Conservation (phyloP, 352 stramenopile species). For the Phytopythium oedochilum region DNA sequence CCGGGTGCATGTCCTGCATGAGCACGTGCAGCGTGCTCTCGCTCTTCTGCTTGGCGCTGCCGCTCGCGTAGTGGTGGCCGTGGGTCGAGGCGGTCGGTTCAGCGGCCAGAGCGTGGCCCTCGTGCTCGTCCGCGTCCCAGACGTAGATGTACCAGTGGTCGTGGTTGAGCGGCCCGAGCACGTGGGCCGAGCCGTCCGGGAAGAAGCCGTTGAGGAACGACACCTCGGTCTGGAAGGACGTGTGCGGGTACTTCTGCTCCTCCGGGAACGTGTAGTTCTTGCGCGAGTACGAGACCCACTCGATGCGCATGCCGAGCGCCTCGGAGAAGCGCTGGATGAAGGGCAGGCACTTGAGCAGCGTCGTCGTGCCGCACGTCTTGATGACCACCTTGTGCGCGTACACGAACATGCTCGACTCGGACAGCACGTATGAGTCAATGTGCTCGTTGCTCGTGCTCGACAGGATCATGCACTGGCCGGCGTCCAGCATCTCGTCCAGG, state of each 20-base stretch:
- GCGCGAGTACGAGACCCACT: conserved; percentile 98
- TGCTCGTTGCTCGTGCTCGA: conserved; percentile 95
- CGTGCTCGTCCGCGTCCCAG: conserved; percentile 89
- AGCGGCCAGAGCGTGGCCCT: conserved; percentile 12
- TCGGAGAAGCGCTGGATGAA: conserved; percentile 82
- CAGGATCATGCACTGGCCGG: conserved; percentile 96
- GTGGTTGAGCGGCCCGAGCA: conserved; percentile 93
- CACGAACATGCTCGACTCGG: conserved; percentile 98
- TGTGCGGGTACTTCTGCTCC: conserved; percentile 97
- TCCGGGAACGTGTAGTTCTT: conserved; percentile 99
- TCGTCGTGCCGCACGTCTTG: conserved; percentile 99
- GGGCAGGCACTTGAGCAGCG: conserved; percentile 91
- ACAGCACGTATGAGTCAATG: conserved; percentile 94
- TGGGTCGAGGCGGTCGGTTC: no score
- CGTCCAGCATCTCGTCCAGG: conserved; percentile 93
- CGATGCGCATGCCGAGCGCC: conserved; percentile 92
- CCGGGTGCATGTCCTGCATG: conserved; percentile 85
- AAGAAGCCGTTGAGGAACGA: conserved; percentile 93
- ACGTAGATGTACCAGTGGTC: conserved; percentile 99
- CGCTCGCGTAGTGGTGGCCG: conserved; percentile 10
- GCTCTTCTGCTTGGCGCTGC: conserved; percentile 23
- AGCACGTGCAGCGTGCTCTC: conserved; percentile 81
- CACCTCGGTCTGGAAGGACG: conserved; percentile 95
- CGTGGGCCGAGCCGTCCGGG: conserved; percentile 77
- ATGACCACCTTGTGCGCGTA: conserved; percentile 98